A percentile compares a stretch with the other conserved stretches of the same genome.
Conservation (phyloP, 441 rosid species). For the Codiaeum variegatum region DNA sequence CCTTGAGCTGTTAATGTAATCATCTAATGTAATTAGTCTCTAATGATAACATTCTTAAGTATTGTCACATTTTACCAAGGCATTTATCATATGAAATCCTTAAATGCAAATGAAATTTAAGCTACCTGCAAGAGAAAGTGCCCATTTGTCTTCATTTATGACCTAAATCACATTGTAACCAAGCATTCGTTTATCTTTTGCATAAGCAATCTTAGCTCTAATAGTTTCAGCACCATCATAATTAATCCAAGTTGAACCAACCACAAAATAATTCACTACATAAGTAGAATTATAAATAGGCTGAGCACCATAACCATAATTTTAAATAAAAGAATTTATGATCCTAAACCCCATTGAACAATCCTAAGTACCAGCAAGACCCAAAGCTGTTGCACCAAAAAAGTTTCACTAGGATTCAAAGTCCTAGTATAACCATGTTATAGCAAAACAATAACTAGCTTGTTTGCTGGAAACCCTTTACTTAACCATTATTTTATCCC, state of each 20-base stretch:
- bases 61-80: no score
- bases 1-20: slow-evolving; percentile 33
- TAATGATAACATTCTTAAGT: no score
- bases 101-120: no score
- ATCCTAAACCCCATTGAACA: slow-evolving; percentile 37
- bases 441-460: slow-evolving; percentile 44
- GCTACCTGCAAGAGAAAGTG: slow-evolving; percentile 42
- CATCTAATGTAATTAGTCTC: neutral
- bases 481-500: slow-evolving; percentile 34
- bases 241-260: slow-evolving; percentile 39
- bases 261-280: slow-evolving; percentile 31
- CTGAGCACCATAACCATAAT: slow-evolving; percentile 37
- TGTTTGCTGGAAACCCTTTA: slow-evolving; percentile 32
- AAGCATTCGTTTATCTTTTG: slow-evolving; percentile 31
- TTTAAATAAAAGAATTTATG: slow-evolving; percentile 26
- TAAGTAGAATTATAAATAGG: slow-evolving; percentile 38
- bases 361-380: slow-evolving; percentile 30
- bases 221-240: slow-evolving; percentile 44
- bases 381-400: slow-evolving; percentile 33
- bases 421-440: slow-evolving; percentile 52
- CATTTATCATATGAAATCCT: no score
- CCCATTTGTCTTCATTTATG: slow-evolving; percentile 38
- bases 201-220: slow-evolving; percentile 38
- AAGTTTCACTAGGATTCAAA: slow-evolving; percentile 23
- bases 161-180: slow-evolving; percentile 41